A percentile compares a stretch with the other conserved stretches of the same genome.
Conservation (phyloP, 106 monocot species). For the Amphibolis antarctica region DNA sequence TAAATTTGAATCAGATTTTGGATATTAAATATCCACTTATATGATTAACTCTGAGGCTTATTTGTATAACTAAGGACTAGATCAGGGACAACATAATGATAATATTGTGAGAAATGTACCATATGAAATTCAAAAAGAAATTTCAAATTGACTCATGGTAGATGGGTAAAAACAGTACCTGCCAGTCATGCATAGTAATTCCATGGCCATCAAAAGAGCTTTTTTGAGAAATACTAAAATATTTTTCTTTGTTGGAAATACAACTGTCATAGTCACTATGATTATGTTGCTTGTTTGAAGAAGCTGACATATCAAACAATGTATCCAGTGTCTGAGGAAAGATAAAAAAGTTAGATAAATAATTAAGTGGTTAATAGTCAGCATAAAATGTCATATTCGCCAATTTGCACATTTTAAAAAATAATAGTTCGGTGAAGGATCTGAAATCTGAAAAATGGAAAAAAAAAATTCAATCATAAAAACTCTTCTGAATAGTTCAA, state of each 20-base stretch:
- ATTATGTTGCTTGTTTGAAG: slow-evolving; percentile 2
- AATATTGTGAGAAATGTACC: too few relatives aligned
- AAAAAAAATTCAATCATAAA: neutral
- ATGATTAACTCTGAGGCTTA: too few relatives aligned
- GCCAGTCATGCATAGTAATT: neutral
- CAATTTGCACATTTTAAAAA: neutral
- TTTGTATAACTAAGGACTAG: too few relatives aligned
- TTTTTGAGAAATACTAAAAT: neutral
- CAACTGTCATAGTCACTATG: neutral
- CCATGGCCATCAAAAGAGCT: neutral
- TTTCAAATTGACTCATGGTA: too few relatives aligned
- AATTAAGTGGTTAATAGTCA: neutral
- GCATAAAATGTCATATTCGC: neutral
- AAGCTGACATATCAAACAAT: slow-evolving; percentile 13
- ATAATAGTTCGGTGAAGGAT: neutral
- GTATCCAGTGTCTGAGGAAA: slow-evolving; percentile 10
- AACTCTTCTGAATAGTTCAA: neutral
- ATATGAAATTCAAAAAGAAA: neutral
- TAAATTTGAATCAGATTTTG: too few relatives aligned
- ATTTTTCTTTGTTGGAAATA: neutral
- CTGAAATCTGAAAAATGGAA: neutral
- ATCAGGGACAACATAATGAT: too few relatives aligned
- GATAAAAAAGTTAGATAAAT: neutral
- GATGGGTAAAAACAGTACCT: slow-evolving; percentile 1
- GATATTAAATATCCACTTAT: too few relatives aligned